Percentiles rank a stretch among this genome's conserved stretches.
Evolutionary conservation across 2,329 filamentous ascomycete species (phyloP).

Genomic region (Capronia americana): DNA sequence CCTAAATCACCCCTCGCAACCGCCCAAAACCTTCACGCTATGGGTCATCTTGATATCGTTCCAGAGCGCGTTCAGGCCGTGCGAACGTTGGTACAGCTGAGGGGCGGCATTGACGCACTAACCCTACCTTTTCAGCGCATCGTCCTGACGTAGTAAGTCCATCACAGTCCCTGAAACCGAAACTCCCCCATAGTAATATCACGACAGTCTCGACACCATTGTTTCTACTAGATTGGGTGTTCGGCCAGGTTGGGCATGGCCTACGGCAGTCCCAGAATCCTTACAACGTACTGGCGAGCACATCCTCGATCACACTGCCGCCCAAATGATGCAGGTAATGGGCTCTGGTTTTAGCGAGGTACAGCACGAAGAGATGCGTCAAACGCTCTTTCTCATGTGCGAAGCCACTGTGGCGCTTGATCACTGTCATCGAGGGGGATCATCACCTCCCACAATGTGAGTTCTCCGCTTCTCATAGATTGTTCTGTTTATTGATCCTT

Average conservation of each 20-base stretch:
- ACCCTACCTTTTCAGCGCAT: slow-evolving; percentile 13
- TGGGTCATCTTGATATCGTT: slow-evolving; percentile 14
- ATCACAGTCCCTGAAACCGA: not conserved
- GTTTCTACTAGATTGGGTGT: slow-evolving; percentile 4
- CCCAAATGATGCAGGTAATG: slow-evolving; percentile 10
- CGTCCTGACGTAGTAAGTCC: slow-evolving; percentile 12
- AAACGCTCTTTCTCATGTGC: slow-evolving; percentile 10
- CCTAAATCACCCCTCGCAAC: slow-evolving; percentile 10
- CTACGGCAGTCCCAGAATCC: slow-evolving; percentile 7
- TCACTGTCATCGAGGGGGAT: slow-evolving; percentile 12
- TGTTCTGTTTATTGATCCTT: not conserved
- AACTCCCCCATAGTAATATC: not conserved
- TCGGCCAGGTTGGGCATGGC: slow-evolving; percentile 2
- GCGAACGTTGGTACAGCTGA: slow-evolving; percentile 1
- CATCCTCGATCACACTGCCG: slow-evolving; percentile 10
- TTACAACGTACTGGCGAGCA: slow-evolving; percentile 12
- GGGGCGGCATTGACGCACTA: slow-evolving; percentile 11
- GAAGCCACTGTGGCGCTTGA: slow-evolving; percentile 12
- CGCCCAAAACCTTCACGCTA: slow-evolving; percentile 10
- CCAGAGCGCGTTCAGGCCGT: slow-evolving; percentile 10
- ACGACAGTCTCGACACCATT: slow-evolving; percentile 7
- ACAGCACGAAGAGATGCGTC: slow-evolving; percentile 7
- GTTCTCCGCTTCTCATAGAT: not conserved
- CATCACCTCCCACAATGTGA: not conserved
- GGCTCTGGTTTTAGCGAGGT: slow-evolving; percentile 11